These are phyloP conservation scores for Suhomyces xylopsoci DNA, from an alignment of 805 yeast genomes.

Conservation along the genomic window DNA sequence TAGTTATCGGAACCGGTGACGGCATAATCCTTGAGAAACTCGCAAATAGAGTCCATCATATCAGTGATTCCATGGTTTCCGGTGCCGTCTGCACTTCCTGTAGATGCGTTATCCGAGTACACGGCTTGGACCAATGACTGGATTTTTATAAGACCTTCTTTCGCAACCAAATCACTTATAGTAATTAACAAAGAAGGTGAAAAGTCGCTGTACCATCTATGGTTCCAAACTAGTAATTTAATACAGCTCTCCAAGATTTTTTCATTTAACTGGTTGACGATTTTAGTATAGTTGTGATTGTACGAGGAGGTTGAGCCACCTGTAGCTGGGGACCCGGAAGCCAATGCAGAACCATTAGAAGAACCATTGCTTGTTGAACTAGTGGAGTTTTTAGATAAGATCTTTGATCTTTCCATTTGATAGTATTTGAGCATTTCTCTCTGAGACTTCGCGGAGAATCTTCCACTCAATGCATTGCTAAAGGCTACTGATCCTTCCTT, in stretches of 20 bases:
- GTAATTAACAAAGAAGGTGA: conserved; percentile 64
- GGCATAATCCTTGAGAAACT: conserved; percentile 44
- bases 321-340: background rate
- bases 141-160: conserved; percentile 77
- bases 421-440: conserved; percentile 70
- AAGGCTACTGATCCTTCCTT: conserved; percentile 89
- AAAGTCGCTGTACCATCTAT: conserved; percentile 94
- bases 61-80: conserved; percentile 54
- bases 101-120: conserved; percentile 41
- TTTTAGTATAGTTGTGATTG: conserved; percentile 35
- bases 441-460: conserved; percentile 81
- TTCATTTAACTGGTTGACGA: conserved; percentile 45
- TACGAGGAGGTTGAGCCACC: conserved; percentile 6
- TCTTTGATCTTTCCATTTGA: conserved; percentile 45
- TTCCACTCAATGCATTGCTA: conserved; percentile 60
- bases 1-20: conserved; percentile 44
- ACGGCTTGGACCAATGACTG: conserved; percentile 67
- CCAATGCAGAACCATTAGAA: conserved; percentile 1
- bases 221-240: conserved; percentile 92
- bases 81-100: conserved; percentile 7
- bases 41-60: conserved; percentile 51
- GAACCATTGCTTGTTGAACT: conserved; percentile 7
- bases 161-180: conserved; percentile 59
- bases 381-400: conserved; percentile 27
- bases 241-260: conserved; percentile 67